These are phyloP conservation scores for Penicillium pulvis DNA, from an alignment of 495 filamentous ascomycete genomes.

Conservation along the genomic window DNA sequence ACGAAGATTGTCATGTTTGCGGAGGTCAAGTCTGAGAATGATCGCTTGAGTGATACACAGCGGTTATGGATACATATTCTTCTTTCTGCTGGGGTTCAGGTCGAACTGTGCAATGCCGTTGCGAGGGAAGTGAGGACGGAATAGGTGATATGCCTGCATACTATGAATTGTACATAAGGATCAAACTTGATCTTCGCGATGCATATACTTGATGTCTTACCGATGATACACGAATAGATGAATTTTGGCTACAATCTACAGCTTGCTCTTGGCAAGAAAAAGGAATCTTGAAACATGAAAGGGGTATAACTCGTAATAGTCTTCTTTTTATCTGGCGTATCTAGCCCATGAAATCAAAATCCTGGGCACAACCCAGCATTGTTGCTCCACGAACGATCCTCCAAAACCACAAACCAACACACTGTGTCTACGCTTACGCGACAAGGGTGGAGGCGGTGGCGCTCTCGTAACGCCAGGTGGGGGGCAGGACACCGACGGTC, in stretches of 20 bases:
- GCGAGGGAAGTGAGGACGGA: constrained; percentile 64
- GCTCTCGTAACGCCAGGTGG: constrained; percentile 96
- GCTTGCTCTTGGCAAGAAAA: constrained; percentile 3
- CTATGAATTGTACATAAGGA: background rate
- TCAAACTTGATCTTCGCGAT: background rate
- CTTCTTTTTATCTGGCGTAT: constrained; percentile 33
- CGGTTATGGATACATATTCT: constrained; percentile 96
- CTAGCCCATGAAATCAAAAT: constrained; percentile 27
- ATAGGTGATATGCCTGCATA: background rate
- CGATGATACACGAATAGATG: background rate
- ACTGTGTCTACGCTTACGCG: constrained; percentile 42
- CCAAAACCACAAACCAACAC: constrained; percentile 31
- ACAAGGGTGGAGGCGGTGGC: constrained; percentile 59
- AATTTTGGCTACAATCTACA: background rate
- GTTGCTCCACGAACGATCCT: constrained; percentile 18
- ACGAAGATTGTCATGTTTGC: constrained; percentile 73
- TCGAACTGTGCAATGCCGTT: constrained; percentile 87
- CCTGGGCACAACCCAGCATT: constrained; percentile 11
- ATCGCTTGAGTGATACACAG: constrained; percentile 94
- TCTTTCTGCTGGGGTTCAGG: constrained; percentile 75
- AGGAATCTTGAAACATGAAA: constrained; percentile 14
- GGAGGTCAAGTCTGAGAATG: constrained; percentile 94
- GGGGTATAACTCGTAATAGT: constrained; percentile 37
- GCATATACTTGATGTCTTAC: background rate
- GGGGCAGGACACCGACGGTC: constrained; percentile 95